phyloP scores from a whole-genome alignment of 768 basidiomycete genomes.

The Clathrus columnatus region DNA sequence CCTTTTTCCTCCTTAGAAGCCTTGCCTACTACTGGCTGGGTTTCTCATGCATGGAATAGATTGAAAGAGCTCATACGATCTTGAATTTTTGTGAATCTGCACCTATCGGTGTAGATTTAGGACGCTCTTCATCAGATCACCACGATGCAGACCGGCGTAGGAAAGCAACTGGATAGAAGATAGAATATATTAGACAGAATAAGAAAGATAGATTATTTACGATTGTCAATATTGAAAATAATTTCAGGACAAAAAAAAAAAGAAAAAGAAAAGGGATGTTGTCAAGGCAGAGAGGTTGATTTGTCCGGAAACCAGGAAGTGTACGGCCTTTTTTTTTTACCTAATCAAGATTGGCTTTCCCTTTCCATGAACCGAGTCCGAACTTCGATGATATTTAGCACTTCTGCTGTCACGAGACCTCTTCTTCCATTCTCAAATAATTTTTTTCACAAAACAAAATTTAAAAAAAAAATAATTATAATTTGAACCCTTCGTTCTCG shows the following conservation, averaged over 20 bases:
- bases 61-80: conserved; percentile 60
- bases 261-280: neutral
- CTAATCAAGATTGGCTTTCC: neutral
- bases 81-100: conserved; percentile 11
- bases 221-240: neutral
- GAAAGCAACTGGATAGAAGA: conserved; percentile 12
- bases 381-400: neutral
- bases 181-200: neutral
- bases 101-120: conserved; percentile 1
- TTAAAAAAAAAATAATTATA: neutral
- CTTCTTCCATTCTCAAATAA: neutral
- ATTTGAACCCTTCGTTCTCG: too few relatives aligned
- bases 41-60: conserved; percentile 59
- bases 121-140: neutral
- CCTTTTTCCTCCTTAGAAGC: conserved; percentile 52
- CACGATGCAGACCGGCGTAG: conserved; percentile 12
- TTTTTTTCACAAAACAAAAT: neutral
- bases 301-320: neutral
- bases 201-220: neutral
- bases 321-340: neutral
- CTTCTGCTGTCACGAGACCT: neutral
- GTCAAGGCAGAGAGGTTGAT: neutral
- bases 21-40: conserved; percentile 47
- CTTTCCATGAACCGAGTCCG: too few relatives aligned
- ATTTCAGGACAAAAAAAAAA: neutral